Evolutionary conservation across 1,284 basidiomycete genomes (phyloP).

Genomic region (Ceratobasidium theobromae): DNA sequence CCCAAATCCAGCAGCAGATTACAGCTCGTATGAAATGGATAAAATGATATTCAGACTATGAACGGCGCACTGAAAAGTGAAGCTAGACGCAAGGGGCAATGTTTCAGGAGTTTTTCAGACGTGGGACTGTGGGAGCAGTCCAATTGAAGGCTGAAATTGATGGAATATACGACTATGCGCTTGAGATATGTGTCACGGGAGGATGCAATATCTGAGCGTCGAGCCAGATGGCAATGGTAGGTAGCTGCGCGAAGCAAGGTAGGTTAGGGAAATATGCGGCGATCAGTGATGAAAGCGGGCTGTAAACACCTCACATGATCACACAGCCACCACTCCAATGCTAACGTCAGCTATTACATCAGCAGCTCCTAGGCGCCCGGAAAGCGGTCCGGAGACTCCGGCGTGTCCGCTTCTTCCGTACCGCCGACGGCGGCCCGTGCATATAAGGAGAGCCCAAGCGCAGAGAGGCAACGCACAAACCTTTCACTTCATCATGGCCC

Average conservation of each 20-base stretch:
- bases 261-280: conserved; percentile 22
- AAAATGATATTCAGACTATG: not conserved
- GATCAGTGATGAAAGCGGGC: conserved; percentile 31
- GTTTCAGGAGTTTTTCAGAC: conserved; percentile 32
- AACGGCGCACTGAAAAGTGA: not conserved
- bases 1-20: not conserved
- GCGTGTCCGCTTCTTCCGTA: not conserved
- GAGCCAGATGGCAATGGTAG: not conserved
- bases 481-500: not conserved
- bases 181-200: not conserved
- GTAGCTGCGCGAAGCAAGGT: not conserved
- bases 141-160: not conserved
- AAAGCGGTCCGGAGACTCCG: conserved; percentile 4
- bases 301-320: conserved; percentile 16
- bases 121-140: not conserved
- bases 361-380: conserved; percentile 15
- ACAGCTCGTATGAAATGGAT: too few relatives aligned
- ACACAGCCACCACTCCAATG: not conserved
- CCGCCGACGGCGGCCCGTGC: conserved; percentile 2
- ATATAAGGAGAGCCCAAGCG: conserved; percentile 10
- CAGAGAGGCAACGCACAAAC: not conserved
- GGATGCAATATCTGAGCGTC: not conserved
- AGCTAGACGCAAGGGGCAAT: not conserved
- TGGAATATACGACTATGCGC: not conserved
- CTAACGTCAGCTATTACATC: not conserved